Evolutionary conservation across 1,284 basidiomycete genomes (phyloP), one percentile per base, ranked within the genome.

Genomic region (Rhizopogon hawkerae): DNA sequence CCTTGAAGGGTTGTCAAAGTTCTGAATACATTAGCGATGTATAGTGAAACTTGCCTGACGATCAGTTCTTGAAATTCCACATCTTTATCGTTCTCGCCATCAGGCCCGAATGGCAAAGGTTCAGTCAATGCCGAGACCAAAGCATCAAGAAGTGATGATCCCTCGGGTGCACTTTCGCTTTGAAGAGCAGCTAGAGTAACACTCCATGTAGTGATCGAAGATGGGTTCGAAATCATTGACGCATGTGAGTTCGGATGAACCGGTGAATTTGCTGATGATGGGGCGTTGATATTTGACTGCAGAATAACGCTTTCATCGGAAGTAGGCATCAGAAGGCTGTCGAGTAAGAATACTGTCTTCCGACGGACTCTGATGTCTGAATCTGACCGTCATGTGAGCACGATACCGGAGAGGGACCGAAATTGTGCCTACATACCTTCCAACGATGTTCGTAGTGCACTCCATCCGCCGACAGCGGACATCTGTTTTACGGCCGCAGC

Each of bases 311-410:
- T 29, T n/a, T 50, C 50, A 29, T 51, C 49, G 0, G 50, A 51
- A 24, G 63, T 68, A 10, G 90, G 89, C 3, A 82, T 72, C 47
- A 95, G 76, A 42, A 97, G 78, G 0, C 83, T 76, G 56, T 81
- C 84, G 47, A 97, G 72, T 14, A 98, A 76, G 70, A 97, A 98
- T 0, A 84, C 80, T 1, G 83, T 75, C 69, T 97, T 98, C 48
- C 92, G 76, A 13, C 92, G 79, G 41, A 97, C 78, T 14, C 73
- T 70, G 38, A 88, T 82, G 51, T 88, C 84, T 2, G 86, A 81
- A 65, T 97, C 93, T 79, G 58, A 39, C 31, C n/a, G 39, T 6
- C 18, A 16, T 33, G 38, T 44, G 37, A 50, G 38, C 35, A 45
- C 31, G 3, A 4, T 31, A 2, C 31, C n/a, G 5, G 13, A 18